Conservation (phyloP, 768 basidiomycete genomes). For the Russula vinacea region DNA sequence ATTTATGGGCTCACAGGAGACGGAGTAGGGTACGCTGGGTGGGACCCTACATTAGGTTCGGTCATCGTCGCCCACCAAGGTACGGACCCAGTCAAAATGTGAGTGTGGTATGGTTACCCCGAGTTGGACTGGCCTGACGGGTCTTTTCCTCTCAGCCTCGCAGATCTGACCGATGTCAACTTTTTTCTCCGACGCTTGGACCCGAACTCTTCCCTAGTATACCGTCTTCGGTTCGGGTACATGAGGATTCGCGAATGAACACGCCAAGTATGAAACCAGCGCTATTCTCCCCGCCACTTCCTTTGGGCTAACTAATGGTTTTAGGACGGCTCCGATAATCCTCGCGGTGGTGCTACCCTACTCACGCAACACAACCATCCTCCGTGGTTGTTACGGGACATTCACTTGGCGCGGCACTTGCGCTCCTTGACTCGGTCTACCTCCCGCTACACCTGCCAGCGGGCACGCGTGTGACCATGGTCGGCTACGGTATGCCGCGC, state of each 20-base stretch:
- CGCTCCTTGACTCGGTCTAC: constrained; percentile 37
- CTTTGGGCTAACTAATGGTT: not conserved
- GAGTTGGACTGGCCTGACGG: not conserved
- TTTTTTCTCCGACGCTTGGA: constrained; percentile 43
- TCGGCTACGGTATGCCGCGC: constrained; percentile 52
- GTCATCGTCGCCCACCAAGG: constrained; percentile 63
- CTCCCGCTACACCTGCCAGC: constrained; percentile 36
- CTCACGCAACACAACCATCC: constrained; percentile 40
- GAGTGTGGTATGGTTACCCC: constrained; percentile 24
- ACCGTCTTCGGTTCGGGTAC: constrained; percentile 45
- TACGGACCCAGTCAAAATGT: constrained; percentile 57
- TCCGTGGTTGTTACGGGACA: constrained; percentile 43
- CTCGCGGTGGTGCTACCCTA: constrained; percentile 44
- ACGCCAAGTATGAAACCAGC: constrained; percentile 36
- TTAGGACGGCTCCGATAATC: constrained; percentile 43
- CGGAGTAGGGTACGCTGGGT: constrained; percentile 52
- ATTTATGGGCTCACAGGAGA: constrained; percentile 38
- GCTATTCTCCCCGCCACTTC: not conserved
- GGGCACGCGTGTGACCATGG: constrained; percentile 39
- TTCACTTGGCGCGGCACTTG: constrained; percentile 32
- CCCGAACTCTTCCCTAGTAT: constrained; percentile 55
- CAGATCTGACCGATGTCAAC: constrained; percentile 46
- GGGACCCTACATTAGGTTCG: constrained; percentile 48
- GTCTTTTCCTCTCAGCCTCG: not conserved
- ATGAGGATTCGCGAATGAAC: constrained; percentile 52